Evolutionary conservation across 495 filamentous ascomycete species (phyloP).

Genomic region (Penicillium alfredii): DNA sequence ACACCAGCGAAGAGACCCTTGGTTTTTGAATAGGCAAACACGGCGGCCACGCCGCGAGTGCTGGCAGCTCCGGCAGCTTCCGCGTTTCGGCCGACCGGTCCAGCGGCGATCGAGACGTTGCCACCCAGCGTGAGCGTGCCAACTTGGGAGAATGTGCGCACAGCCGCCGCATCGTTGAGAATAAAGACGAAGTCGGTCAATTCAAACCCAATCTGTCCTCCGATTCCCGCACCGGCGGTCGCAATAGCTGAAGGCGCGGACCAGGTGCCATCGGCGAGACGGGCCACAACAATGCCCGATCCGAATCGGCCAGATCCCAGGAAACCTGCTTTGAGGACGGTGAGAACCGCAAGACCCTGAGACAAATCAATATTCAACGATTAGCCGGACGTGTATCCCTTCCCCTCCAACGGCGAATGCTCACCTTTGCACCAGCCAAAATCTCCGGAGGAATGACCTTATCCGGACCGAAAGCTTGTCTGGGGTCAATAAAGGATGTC

Average conservation of each 20-base stretch:
- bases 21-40: constrained; percentile 96
- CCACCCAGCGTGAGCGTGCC: constrained; percentile 89
- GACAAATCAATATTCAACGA: constrained; percentile 1
- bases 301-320: constrained; percentile 89
- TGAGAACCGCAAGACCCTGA: constrained; percentile 89
- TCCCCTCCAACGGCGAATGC: constrained; percentile 14
- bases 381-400: constrained; percentile 7
- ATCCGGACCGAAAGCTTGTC: constrained; percentile 91
- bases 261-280: constrained; percentile 87
- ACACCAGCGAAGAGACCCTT: constrained; percentile 97
- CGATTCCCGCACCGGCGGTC: constrained; percentile 86
- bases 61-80: constrained; percentile 94
- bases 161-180: constrained; percentile 85
- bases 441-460: constrained; percentile 94
- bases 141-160: constrained; percentile 89
- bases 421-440: constrained; percentile 84
- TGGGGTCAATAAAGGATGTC: constrained; percentile 88
- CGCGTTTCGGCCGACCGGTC: constrained; percentile 88
- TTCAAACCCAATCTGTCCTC: constrained; percentile 96
- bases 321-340: constrained; percentile 94
- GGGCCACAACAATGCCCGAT: constrained; percentile 87
- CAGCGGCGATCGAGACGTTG: constrained; percentile 93
- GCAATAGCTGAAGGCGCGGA: constrained; percentile 90
- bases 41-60: constrained; percentile 78
- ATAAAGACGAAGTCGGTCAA: constrained; percentile 99